Conservation (phyloP, 768 basidiomycete species). For the Thelephora ganbajun region DNA sequence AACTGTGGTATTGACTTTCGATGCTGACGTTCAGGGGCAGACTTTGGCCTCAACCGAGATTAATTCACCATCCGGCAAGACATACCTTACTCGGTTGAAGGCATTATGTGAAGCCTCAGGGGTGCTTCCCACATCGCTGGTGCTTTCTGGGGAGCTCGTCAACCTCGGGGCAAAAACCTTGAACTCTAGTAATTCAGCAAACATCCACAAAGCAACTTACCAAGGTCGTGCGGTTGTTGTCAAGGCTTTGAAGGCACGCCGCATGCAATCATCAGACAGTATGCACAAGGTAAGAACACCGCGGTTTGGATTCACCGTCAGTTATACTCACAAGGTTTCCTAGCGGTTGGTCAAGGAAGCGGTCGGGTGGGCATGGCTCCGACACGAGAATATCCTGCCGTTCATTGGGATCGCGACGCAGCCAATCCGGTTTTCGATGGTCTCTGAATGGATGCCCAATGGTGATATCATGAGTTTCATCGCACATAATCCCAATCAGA, state of each 20-base stretch:
- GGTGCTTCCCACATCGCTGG: too few species aligned
- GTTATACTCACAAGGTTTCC: not conserved
- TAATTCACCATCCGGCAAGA: too few species aligned
- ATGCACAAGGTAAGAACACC: not conserved
- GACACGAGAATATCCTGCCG: slow-evolving; percentile 1
- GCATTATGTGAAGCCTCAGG: too few species aligned
- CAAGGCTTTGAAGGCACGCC: slow-evolving; percentile 1
- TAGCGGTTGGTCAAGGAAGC: slow-evolving; percentile 3
- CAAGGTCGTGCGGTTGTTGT: slow-evolving; percentile 1
- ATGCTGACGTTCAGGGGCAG: too few species aligned
- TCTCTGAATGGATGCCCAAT: slow-evolving; percentile 7
- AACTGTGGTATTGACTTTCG: too few species aligned
- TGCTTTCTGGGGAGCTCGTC: too few species aligned
- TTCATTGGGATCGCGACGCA: slow-evolving; percentile 2
- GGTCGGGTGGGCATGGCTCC: slow-evolving; percentile 1
- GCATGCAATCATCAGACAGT: not conserved
- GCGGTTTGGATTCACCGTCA: not conserved
- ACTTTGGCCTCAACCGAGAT: too few species aligned
- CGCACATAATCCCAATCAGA: too few species aligned
- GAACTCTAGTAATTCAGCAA: slow-evolving; percentile 1
- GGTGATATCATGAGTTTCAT: slow-evolving; percentile 3
- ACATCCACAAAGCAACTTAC: slow-evolving; percentile 1
- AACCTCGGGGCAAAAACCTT: too few species aligned
- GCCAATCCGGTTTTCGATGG: slow-evolving; percentile 1
- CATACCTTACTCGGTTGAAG: too few species aligned